Evolutionary conservation across 2,329 filamentous ascomycete genomes (phyloP), one percentile per base, ranked within the genome.

Genomic region (Cladophialophora yegresii): DNA sequence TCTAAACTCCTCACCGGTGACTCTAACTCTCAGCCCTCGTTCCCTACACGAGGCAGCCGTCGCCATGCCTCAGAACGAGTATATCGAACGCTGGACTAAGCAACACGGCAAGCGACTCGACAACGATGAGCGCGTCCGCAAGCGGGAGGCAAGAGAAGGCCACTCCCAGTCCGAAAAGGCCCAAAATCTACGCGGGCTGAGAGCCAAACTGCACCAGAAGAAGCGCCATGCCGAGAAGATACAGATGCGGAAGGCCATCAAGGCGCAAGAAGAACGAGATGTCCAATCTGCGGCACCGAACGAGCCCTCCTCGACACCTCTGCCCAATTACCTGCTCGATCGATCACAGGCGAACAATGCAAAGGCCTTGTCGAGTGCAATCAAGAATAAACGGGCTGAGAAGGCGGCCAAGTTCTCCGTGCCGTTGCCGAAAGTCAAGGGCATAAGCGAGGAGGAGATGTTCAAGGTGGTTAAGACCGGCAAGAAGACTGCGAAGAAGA

Each of bases 141-240:
- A 99, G 84, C 87, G 88, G 72, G 82, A 86, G 68, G 95, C 95
- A 66, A 89, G 95, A 81, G 91, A 96, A 81, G 89, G 87, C 65
- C 93, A 99, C 84, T 88, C 93, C 80, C 87, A 87, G 62, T 95
- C 90, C 57, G 85, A 95, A 75, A 89, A 96, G 81, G 92, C 95
- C 26, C 93, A 98, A 83, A 96, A 95, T 78, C 84, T 97, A 74
- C 89, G 90, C 67, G 95, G 95, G 70, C 86, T 98, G 72, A 85
- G 92, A 68, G 95, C 95, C 72, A 99, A 99, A 84, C 83, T 96
- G 74, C 89, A 95, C 82, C 89, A 93, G 78, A 89, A 98, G 85
- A 92, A 93, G 83, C 87, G 95, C 28, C 91, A 92, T 82, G 90
- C 93, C 77, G 93, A 99, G 84, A 99, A 99, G 89, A 96, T 96